Base-by-base conservation (phyloP, 2,329 filamentous ascomycete species). In the Exophiala sideris region DNA sequence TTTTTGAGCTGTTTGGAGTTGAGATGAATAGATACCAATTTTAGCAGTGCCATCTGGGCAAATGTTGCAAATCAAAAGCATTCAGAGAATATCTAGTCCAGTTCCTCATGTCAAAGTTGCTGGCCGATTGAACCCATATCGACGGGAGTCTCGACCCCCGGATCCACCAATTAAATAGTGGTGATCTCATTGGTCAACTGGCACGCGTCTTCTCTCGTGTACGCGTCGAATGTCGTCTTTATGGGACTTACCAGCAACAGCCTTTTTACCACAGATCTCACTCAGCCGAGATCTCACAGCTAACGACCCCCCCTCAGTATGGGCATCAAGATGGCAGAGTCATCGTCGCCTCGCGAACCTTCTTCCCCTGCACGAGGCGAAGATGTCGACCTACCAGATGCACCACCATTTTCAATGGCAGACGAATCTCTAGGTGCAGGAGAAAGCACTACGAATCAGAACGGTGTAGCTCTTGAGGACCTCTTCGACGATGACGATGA, bases 391-490 rank as follows among this genome's bases (percentile, higher is more conserved):
- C 53, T 65, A 14, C 60, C 60, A 11, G 62, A 64, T 57, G 61
- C 62, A 49, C 61, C 62, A 20, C 32, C 35, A 39, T n/a, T 48
- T 16, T 32, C 11, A 6, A 53, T 12, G 16, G 47, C 14, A 12
- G 33, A 50, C 12, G 33, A 24, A 3, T 36, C 41, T 29, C 45
- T 52, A 14, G 52, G 55, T 16, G 52, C 62, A n/a, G 54, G 59
- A 5, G 40, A 11, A 29, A 52, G 50, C 21, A 14, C 10, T 14
- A 12, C 34, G 24, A 34, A 48, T 62, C 18, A 61, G 51, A 41
- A 44, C 24, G 54, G 48, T 50, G 68, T 75, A 38, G 76, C 75
- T 29, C 64, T 86, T 14, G 82, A 85, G 58, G 79, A 82, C 50
- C 72, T 86, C 48, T 85, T 86, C 62, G 52, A 61, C 21, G 56